Percentiles rank a stretch among this genome's conserved stretches.
phyloP scores from a whole-genome alignment of 2,329 filamentous ascomycete species.

The Ascochyta fabae region DNA sequence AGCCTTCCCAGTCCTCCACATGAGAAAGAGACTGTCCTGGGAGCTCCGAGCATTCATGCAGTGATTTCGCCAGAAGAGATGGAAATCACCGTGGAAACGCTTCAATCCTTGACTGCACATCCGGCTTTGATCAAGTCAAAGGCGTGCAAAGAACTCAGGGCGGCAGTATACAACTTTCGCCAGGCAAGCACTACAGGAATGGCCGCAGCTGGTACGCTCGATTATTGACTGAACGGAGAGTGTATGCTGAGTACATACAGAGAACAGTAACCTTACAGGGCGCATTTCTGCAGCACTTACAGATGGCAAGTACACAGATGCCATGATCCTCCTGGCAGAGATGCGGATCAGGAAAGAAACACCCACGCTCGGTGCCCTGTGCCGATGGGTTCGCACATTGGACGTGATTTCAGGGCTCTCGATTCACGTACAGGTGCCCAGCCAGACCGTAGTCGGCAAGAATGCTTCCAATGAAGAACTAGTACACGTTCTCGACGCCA shows the following conservation, averaged over 20 bases:
- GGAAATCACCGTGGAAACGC: slow-evolving; percentile 70
- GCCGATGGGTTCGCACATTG: slow-evolving; percentile 74
- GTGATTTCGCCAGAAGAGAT: slow-evolving; percentile 70
- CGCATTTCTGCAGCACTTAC: slow-evolving; percentile 70
- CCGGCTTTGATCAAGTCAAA: slow-evolving; percentile 72
- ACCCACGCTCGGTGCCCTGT: slow-evolving; percentile 72
- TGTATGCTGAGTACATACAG: slow-evolving; percentile 35
- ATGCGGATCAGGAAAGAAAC: slow-evolving; percentile 71
- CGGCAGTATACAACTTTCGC: slow-evolving; percentile 72
- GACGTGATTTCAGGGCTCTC: slow-evolving; percentile 72
- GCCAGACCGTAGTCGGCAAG: slow-evolving; percentile 36
- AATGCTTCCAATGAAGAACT: slow-evolving; percentile 59
- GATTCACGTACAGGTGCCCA: slow-evolving; percentile 56
- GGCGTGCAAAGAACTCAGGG: slow-evolving; percentile 69
- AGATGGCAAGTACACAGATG: slow-evolving; percentile 71
- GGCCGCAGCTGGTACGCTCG: slow-evolving; percentile 59
- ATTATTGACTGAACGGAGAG: neutral
- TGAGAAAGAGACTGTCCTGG: slow-evolving; percentile 30
- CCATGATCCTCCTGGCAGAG: slow-evolving; percentile 69
- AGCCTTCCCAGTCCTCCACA: slow-evolving; percentile 38
- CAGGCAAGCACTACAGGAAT: slow-evolving; percentile 72
- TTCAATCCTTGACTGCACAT: slow-evolving; percentile 64
- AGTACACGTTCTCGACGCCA: slow-evolving; percentile 67
- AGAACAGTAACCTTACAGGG: slow-evolving; percentile 68
- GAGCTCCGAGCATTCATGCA: slow-evolving; percentile 60